phyloP scores from a whole-genome alignment of 139 green algal genomes.

The Desmodesmus armatus region DNA sequence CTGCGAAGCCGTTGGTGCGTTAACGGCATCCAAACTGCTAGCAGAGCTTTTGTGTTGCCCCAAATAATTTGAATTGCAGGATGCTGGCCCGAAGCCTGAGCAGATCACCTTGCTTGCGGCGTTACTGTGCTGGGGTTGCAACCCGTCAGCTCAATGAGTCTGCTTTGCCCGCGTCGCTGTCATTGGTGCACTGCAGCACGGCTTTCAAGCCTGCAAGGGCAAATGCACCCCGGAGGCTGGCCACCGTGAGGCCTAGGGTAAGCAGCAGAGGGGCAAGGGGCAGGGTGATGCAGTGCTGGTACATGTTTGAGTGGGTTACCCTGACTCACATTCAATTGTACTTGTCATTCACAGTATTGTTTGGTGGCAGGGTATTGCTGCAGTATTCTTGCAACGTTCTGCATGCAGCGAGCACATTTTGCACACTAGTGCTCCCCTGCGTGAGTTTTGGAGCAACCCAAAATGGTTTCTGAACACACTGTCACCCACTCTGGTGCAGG shows the following conservation, averaged over 20 bases:
- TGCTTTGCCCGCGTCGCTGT: too few species aligned
- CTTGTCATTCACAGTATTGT: too few species aligned
- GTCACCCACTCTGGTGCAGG: constrained; percentile 16
- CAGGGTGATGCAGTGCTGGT: not conserved
- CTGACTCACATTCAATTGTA: too few species aligned
- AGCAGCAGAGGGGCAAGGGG: not conserved
- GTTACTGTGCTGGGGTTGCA: too few species aligned
- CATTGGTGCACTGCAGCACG: constrained; percentile 19
- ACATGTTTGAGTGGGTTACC: too few species aligned
- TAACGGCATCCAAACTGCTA: too few species aligned
- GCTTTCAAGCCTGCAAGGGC: constrained; percentile 9
- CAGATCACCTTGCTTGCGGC: not conserved
- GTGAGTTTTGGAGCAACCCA: not conserved
- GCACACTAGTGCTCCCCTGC: too few species aligned
- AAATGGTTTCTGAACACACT: not conserved
- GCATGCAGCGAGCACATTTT: not conserved
- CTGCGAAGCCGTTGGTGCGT: not conserved
- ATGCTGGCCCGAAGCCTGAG: too few species aligned
- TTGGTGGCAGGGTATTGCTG: not conserved
- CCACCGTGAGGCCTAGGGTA: too few species aligned
- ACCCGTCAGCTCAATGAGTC: too few species aligned
- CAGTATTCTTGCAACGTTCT: not conserved
- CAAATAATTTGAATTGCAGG: too few species aligned
- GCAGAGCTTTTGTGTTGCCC: too few species aligned
- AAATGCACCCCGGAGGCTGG: constrained; percentile 7